These are phyloP conservation scores for Phytophthora palmivora DNA, from an alignment of 352 stramenopile genomes.

Conservation along the genomic window DNA sequence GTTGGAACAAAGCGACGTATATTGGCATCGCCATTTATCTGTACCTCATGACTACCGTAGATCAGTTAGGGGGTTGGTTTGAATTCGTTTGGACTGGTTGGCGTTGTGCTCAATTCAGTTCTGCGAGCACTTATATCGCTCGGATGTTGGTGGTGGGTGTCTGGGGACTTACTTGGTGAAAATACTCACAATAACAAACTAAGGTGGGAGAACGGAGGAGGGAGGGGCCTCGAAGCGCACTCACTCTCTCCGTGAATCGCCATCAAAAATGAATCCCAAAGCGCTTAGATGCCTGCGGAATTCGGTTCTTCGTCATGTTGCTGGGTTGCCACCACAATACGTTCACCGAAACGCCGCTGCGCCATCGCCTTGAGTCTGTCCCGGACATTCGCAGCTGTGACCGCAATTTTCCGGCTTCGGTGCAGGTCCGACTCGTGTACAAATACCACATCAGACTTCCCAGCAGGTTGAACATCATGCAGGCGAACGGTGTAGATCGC, in stretches of 20 bases:
- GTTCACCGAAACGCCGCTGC: constrained; percentile 48
- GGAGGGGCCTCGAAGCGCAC: constrained; percentile 4
- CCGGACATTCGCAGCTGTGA: constrained; percentile 61
- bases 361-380: constrained; percentile 58
- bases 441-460: constrained; percentile 72
- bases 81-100: constrained; percentile 36
- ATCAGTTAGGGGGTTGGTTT: constrained; percentile 29
- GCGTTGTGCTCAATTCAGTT: constrained; percentile 31
- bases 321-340: constrained; percentile 45
- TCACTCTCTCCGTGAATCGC: constrained; percentile 23
- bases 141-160: constrained; percentile 18
- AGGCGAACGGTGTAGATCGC: constrained; percentile 84
- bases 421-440: constrained; percentile 77
- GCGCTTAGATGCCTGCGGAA: constrained; percentile 56
- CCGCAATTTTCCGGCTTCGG: constrained; percentile 46
- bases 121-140: constrained; percentile 24
- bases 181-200: constrained; percentile 50
- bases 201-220: constrained; percentile 3
- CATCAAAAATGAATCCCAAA: constrained; percentile 39
- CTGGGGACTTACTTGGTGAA: constrained; percentile 27
- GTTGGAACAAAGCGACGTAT: constrained; percentile 34
- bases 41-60: constrained; percentile 32
- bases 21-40: constrained; percentile 42
- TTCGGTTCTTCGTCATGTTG: constrained; percentile 55
- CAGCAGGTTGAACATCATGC: constrained; percentile 43